Evolutionary conservation across 2,329 filamentous ascomycete species (phyloP).

Genomic region (Thelonectria olida): DNA sequence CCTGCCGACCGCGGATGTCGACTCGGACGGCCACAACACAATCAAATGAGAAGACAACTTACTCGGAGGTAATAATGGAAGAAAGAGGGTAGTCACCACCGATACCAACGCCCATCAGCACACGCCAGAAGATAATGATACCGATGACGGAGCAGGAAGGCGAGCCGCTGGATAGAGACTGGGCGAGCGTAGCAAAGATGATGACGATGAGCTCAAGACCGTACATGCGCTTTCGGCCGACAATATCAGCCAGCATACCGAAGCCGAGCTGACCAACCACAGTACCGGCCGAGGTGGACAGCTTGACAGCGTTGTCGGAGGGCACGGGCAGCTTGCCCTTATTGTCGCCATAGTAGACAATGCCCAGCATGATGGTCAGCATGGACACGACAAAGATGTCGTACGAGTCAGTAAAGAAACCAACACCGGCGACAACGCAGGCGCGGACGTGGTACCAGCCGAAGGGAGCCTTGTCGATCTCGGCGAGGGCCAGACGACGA

Average conservation of each 20-base stretch:
- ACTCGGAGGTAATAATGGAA: constrained; percentile 87
- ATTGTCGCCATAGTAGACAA: constrained; percentile 73
- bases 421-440: constrained; percentile 80
- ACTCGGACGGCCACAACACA: background rate
- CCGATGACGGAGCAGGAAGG: constrained; percentile 70
- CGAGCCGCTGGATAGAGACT: constrained; percentile 72
- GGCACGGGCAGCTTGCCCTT: constrained; percentile 68
- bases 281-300: constrained; percentile 83
- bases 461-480: constrained; percentile 84
- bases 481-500: constrained; percentile 79
- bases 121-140: constrained; percentile 82
- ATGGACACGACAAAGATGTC: constrained; percentile 83
- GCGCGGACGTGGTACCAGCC: constrained; percentile 87
- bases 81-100: constrained; percentile 78
- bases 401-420: constrained; percentile 90
- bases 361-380: constrained; percentile 78
- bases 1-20: no score
- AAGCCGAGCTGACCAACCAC: constrained; percentile 84
- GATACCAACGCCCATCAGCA: constrained; percentile 68
- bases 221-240: constrained; percentile 78
- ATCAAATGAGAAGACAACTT: constrained; percentile 8
- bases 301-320: constrained; percentile 85
- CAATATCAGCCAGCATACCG: constrained; percentile 78
- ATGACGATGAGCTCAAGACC: constrained; percentile 83
- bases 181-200: constrained; percentile 80